A percentile compares a stretch with the other conserved stretches of the same genome.
Evolutionary conservation across 768 basidiomycete genomes (phyloP).

Genomic region (Naganishia vaughanmartiniae): DNA sequence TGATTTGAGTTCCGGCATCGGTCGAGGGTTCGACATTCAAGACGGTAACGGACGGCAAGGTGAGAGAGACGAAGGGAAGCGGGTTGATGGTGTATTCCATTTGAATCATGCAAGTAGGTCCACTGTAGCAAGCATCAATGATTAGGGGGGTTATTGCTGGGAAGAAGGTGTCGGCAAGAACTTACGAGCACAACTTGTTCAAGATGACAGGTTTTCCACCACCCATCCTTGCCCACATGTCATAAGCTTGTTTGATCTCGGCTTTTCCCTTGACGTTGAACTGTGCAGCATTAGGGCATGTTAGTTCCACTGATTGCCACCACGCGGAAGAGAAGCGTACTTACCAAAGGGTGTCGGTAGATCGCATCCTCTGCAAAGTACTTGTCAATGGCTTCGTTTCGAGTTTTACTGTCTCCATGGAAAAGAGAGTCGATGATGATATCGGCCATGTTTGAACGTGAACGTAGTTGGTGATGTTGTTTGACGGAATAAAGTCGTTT

Average conservation of each 20-base stretch:
- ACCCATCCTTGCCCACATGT: constrained; percentile 18
- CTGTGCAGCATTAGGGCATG: background rate
- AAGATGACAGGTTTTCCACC: constrained; percentile 7
- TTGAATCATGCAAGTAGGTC: constrained; percentile 20
- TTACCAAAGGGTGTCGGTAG: constrained; percentile 22
- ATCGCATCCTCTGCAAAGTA: constrained; percentile 20
- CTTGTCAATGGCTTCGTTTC: constrained; percentile 19
- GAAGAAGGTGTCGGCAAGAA: background rate
- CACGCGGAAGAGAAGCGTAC: background rate
- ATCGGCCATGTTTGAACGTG: constrained; percentile 3
- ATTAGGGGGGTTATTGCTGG: background rate
- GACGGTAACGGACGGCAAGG: constrained; percentile 14
- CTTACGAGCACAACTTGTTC: constrained; percentile 16
- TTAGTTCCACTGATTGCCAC: background rate
- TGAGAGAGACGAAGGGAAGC: constrained; percentile 19
- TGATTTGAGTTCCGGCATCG: constrained; percentile 17
- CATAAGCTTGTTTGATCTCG: constrained; percentile 26
- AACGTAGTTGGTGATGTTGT: background rate
- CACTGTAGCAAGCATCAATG: background rate
- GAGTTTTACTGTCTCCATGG: background rate
- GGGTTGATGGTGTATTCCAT: constrained; percentile 21
- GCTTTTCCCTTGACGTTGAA: constrained; percentile 22
- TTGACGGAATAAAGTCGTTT: background rate
- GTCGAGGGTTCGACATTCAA: constrained; percentile 24
- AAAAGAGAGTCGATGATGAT: constrained; percentile 18